Conservation (phyloP, 768 basidiomycete genomes). For the Asterophora parasitica region DNA sequence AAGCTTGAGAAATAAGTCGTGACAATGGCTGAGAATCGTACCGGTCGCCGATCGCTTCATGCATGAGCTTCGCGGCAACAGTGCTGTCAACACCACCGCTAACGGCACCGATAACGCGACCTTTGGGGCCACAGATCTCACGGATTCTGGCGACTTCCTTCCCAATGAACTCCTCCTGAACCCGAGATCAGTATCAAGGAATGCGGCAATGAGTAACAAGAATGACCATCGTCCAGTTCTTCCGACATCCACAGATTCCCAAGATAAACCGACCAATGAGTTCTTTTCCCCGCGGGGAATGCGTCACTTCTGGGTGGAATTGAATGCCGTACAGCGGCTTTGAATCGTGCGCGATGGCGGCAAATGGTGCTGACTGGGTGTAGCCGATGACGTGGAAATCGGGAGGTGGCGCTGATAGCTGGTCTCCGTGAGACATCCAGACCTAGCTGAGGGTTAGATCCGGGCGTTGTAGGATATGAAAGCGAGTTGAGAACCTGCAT, state of each 20-base stretch:
- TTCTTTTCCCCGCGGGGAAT: slow-evolving; percentile 84
- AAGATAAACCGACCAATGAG: slow-evolving; percentile 83
- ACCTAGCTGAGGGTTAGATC: slow-evolving; percentile 49
- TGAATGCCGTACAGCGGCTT: slow-evolving; percentile 95
- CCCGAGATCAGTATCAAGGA: slow-evolving; percentile 5
- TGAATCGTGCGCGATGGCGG: slow-evolving; percentile 86
- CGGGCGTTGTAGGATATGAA: not conserved
- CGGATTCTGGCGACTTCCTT: slow-evolving; percentile 94
- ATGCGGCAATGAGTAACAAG: not conserved
- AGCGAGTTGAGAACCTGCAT: slow-evolving; percentile 59
- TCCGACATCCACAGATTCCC: slow-evolving; percentile 74
- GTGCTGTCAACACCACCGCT: slow-evolving; percentile 97
- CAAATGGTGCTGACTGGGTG: slow-evolving; percentile 85
- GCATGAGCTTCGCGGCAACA: slow-evolving; percentile 98
- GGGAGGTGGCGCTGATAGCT: slow-evolving; percentile 74
- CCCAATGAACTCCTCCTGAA: slow-evolving; percentile 92
- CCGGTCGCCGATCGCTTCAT: slow-evolving; percentile 98
- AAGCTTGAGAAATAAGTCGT: slow-evolving; percentile 6
- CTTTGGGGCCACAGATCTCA: slow-evolving; percentile 89
- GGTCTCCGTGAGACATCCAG: slow-evolving; percentile 99
- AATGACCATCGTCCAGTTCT: slow-evolving; percentile 91
- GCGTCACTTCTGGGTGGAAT: slow-evolving; percentile 98
- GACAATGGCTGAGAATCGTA: slow-evolving; percentile 24
- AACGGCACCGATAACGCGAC: slow-evolving; percentile 97
- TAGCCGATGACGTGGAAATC: slow-evolving; percentile 86